These are phyloP conservation scores for Linnemannia zychae DNA, from an alignment of 192 early-diverging fungal genomes.

Conservation along the genomic window DNA sequence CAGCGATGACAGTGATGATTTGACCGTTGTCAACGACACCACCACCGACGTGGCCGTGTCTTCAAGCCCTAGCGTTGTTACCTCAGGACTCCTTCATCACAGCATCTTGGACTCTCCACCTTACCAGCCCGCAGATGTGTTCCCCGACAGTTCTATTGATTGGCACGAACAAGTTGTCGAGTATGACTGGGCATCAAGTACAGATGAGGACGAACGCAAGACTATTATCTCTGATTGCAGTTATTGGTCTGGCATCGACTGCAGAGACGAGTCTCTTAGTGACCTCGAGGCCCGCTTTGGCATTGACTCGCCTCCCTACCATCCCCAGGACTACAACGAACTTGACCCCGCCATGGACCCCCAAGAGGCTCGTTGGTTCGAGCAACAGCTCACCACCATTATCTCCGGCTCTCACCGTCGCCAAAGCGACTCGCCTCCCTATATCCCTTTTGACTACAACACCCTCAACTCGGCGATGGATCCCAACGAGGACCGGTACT, in stretches of 20 bases:
- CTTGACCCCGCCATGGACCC: neutral
- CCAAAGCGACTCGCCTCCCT: neutral
- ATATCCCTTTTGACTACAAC: conserved; percentile 12
- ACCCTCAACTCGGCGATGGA: conserved; percentile 4
- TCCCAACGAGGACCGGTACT: conserved; percentile 3
- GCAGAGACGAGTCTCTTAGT: neutral
- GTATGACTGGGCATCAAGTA: neutral
- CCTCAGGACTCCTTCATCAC: neutral
- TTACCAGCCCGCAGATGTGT: neutral
- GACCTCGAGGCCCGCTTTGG: neutral
- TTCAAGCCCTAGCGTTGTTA: neutral
- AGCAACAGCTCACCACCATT: neutral
- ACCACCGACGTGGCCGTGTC: neutral
- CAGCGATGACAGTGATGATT: neutral
- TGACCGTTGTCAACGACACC: neutral
- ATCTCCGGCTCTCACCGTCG: neutral
- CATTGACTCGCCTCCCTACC: neutral
- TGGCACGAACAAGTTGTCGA: neutral
- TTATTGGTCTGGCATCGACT: neutral
- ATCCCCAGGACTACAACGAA: neutral
- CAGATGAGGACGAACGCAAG: neutral
- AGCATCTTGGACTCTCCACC: neutral
- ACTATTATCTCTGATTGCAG: neutral
- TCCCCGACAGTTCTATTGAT: neutral
- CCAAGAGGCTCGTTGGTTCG: neutral